Percentiles rank a stretch among this genome's conserved stretches.
These are phyloP conservation scores for Veloporphyrellus conicus DNA, from an alignment of 1,284 basidiomycete genomes.

Conservation along the genomic window DNA sequence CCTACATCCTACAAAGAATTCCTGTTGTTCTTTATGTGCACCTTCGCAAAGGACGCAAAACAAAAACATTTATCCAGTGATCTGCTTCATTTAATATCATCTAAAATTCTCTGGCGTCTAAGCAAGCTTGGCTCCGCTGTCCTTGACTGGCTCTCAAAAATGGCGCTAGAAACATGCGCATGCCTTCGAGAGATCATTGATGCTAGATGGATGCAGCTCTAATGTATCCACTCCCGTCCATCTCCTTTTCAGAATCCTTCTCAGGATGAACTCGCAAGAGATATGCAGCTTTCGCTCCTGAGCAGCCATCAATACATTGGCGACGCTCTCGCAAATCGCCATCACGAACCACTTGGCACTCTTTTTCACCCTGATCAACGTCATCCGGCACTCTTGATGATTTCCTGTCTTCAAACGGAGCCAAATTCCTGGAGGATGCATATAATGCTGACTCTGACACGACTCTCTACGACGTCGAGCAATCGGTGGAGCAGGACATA, in stretches of 20 bases:
- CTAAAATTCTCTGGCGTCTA: no score
- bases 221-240: background rate
- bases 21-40: background rate
- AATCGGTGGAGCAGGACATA: no score
- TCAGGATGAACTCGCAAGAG: background rate
- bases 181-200: background rate
- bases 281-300: background rate
- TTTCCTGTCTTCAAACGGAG: no score
- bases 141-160: no score
- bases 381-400: no score
- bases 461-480: slow-evolving; percentile 25
- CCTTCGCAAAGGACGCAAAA: background rate
- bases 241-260: background rate
- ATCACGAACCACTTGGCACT: background rate
- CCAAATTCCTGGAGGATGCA: slow-evolving; percentile 3
- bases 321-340: slow-evolving; percentile 3
- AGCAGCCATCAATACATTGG: no score
- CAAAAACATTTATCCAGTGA: background rate
- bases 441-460: slow-evolving; percentile 12
- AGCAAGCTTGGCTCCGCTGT: no score
- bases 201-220: background rate
- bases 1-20: background rate
- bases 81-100: background rate
- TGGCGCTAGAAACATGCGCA: no score
- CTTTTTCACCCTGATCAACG: slow-evolving; percentile 10